Conservation (phyloP, 1,284 basidiomycete species). For the Trametes polyzona region DNA sequence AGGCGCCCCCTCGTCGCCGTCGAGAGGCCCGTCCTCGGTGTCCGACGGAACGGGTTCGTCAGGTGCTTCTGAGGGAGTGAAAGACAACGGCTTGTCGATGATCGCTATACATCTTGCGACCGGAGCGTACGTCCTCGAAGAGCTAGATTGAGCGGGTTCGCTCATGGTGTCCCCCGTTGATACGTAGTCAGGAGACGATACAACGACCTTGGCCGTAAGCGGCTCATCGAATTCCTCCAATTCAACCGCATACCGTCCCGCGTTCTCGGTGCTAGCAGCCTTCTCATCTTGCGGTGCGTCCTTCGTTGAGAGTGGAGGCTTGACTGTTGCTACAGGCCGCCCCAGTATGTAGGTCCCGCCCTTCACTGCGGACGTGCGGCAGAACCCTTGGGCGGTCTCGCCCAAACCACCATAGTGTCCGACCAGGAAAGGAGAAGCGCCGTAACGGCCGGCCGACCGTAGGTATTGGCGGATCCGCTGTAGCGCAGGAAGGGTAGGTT, state of each 20-base stretch:
- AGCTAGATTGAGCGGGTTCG: neutral
- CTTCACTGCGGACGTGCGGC: slow-evolving; percentile 84
- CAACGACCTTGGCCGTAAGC: slow-evolving; percentile 50
- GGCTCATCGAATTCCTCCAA: slow-evolving; percentile 65
- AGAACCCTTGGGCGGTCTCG: slow-evolving; percentile 93
- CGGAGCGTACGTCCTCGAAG: slow-evolving; percentile 13
- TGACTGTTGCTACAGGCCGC: slow-evolving; percentile 50
- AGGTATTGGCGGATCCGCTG: slow-evolving; percentile 75
- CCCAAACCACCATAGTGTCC: slow-evolving; percentile 94
- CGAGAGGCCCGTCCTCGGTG: slow-evolving; percentile 17
- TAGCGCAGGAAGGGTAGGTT: slow-evolving; percentile 67
- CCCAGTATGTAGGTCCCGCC: slow-evolving; percentile 88
- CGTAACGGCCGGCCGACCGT: slow-evolving; percentile 85
- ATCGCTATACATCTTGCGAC: slow-evolving; percentile 74
- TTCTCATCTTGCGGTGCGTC: slow-evolving; percentile 6
- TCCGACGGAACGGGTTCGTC: slow-evolving; percentile 1
- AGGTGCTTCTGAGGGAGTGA: slow-evolving; percentile 35
- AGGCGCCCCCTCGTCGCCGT: slow-evolving; percentile 28
- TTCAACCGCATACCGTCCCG: slow-evolving; percentile 46
- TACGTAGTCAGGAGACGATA: slow-evolving; percentile 44
- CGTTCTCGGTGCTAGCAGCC: neutral
- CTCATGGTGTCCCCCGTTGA: slow-evolving; percentile 4
- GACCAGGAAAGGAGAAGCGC: slow-evolving; percentile 88
- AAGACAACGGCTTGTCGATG: slow-evolving; percentile 52
- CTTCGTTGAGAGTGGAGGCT: slow-evolving; percentile 23